Base-by-base conservation (phyloP, 768 basidiomycete species). In the Lentinula boryana region DNA sequence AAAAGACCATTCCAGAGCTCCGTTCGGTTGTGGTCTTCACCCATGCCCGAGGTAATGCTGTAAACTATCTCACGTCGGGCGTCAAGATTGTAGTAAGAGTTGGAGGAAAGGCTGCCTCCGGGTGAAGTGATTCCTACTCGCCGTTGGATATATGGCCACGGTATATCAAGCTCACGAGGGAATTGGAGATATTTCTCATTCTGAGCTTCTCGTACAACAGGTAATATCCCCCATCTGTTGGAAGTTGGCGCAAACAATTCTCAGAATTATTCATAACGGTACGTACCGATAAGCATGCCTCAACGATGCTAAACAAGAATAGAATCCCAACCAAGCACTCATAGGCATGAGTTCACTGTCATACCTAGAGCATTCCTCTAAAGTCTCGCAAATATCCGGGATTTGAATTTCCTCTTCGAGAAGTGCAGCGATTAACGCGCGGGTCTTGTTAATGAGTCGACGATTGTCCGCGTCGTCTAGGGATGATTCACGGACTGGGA, bases 191-290 rank as follows among this genome's bases (percentile, higher is more conserved):
- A 60, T n/a, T 61, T 38, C 41, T 68, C 67, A 33, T 51, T 61
- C 49, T 68, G 67, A 2, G 67, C 67, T 61, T 68, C 67, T 8
- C 67, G 62, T 21, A 68, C 67, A n/a, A 68, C 62, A 10, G 67
- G 67, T 15, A 55, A 64, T 1, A 68, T 61, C 2, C 65, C 67
- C 67, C 67, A 68, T 41, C 67, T 68, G 50, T 50, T 35, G 55
- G 46, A 8, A 58, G 15, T 40, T 23, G 10, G 27, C 5, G 18
- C 1, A 62, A 2, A 7, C 43, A 18, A 57, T 23, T 12, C 6
- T 6, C 6, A 32, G 15, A 12, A 35, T 31, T 44, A 33, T 27
- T 23, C 27, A 7, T 43, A n/a, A 21, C 27, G 27, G 27, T 27
- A 27, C 63, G 52, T 31, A 68, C 67, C 67, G 67, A 21, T 68